Evolutionary conservation across 2,329 filamentous ascomycete species (phyloP).

Genomic region (Fusarium odoratissimum): DNA sequence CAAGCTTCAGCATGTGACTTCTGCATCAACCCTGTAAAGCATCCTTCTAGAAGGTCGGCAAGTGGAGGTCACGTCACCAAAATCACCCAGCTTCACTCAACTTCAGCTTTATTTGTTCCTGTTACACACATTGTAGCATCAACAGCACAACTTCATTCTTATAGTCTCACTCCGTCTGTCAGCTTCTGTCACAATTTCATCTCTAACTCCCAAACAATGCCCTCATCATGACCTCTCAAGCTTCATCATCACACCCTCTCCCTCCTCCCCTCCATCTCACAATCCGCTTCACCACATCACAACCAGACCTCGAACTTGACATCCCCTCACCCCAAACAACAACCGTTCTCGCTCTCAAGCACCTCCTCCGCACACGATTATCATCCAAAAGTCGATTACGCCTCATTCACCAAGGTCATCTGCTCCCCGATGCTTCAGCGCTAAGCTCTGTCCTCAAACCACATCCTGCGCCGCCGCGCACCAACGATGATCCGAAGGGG

Average conservation of each 20-base stretch:
- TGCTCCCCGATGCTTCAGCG: constrained; percentile 79
- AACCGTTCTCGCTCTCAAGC: constrained; percentile 83
- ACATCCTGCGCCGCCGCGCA: constrained; percentile 64
- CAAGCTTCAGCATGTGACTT: not conserved
- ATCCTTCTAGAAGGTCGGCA: constrained; percentile 28
- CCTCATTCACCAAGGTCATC: constrained; percentile 89
- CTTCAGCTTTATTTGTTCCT: not conserved
- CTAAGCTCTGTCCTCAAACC: constrained; percentile 76
- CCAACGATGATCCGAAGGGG: constrained; percentile 44
- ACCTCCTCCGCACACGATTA: constrained; percentile 80
- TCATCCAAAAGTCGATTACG: constrained; percentile 79
- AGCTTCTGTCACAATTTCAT: not conserved
- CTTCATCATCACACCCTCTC: constrained; percentile 36
- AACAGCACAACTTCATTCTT: not conserved
- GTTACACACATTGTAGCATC: not conserved
- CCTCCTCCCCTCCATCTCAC: constrained; percentile 75
- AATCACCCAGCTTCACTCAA: not conserved
- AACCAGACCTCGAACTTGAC: constrained; percentile 85
- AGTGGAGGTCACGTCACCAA: constrained; percentile 30
- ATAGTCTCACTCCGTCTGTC: fast-evolving
- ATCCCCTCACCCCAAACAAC: constrained; percentile 75
- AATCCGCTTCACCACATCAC: constrained; percentile 88
- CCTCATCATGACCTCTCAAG: constrained; percentile 43
- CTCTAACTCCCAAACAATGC: constrained; percentile 32
- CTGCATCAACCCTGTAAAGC: not conserved